Evolutionary conservation across 352 stramenopile species (phyloP), one percentile per base, ranked within the genome.

Genomic region (Globisporangium irregulare): DNA sequence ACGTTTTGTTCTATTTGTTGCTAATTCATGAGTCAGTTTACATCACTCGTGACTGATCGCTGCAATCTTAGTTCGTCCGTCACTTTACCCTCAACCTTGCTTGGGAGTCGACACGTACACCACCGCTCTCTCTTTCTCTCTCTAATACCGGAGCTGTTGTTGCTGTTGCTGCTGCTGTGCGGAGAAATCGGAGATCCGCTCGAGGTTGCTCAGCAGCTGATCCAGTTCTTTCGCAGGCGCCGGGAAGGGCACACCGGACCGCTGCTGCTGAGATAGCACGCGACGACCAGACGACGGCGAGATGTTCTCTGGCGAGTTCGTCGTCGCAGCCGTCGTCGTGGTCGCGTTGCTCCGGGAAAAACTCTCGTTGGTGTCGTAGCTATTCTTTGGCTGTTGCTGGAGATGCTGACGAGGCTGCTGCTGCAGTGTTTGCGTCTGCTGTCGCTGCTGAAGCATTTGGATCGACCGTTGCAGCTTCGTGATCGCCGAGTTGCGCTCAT

Each of bases 141-240:
- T 12, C 41, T 55, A 64, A 34, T 66, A 66, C 32, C 51, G 64
- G 20, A 64, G 29, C 36, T 46, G 29, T n/a, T 51, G 43, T 22
- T 51, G 43, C 1, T 48, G 38, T 7, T 48, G 38, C 12, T 68
- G 76, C 62, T 73, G 62, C 58, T 77, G 72, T 27, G 73, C 62
- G 15, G 81, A 90, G 32, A 90, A 87, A 58, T 87, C 70, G 4
- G 84, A 90, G 29, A 90, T 92, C 53, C 76, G 84, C 68, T 92
- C 84, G 56, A 92, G 70, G 56, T 87, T 90, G 60, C 73, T 80
- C 62, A 92, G 71, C n/a, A 92, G 66, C 34, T 85, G 75, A 38
- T 90, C 80, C 50, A 92, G 78, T 62, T 92, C 84, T 59, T 82
- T 80, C 5, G 74, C 68, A 9, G 81, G 75, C n/a, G 75, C 67